Conservation (phyloP, 2,329 filamentous ascomycete genomes). For the Fusarium veterinarium region DNA sequence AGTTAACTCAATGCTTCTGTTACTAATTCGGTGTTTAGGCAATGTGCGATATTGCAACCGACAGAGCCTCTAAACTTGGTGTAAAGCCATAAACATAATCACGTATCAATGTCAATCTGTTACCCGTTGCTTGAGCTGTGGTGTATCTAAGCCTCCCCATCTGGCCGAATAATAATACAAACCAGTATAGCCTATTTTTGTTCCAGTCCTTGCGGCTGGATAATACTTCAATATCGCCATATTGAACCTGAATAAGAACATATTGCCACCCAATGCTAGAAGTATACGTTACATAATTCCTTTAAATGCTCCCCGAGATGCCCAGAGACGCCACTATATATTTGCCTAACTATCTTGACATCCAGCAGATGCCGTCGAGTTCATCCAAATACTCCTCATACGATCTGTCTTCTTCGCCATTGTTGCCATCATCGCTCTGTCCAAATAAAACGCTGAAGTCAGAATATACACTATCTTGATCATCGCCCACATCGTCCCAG, state of each 20-base stretch:
- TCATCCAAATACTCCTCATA: conserved; percentile 68
- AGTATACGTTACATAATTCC: conserved; percentile 29
- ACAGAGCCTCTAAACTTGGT: conserved; percentile 67
- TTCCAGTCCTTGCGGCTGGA: background rate
- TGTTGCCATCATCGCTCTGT: conserved; percentile 39
- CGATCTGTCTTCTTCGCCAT: conserved; percentile 54
- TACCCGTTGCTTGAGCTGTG: conserved; percentile 3
- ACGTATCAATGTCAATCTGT: background rate
- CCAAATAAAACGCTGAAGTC: conserved; percentile 66
- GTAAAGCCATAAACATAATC: conserved; percentile 6
- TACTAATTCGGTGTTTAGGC: conserved; percentile 61
- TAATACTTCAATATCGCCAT: conserved; percentile 7
- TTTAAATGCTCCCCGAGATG: conserved; percentile 3
- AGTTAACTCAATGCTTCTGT: background rate
- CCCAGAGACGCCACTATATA: conserved; percentile 1
- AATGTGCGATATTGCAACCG: conserved; percentile 91
- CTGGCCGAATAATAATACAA: background rate
- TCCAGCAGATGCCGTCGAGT: conserved; percentile 65
- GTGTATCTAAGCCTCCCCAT: background rate
- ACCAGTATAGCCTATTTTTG: background rate
- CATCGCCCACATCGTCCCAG: conserved; percentile 55
- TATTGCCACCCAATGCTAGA: conserved; percentile 12
- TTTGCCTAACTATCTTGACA: conserved; percentile 42
- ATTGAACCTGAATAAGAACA: conserved; percentile 17
- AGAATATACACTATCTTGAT: conserved; percentile 64